These are phyloP conservation scores for Eucalyptus grandis DNA, from an alignment of 345 rosid genomes.

Conservation along the genomic window DNA sequence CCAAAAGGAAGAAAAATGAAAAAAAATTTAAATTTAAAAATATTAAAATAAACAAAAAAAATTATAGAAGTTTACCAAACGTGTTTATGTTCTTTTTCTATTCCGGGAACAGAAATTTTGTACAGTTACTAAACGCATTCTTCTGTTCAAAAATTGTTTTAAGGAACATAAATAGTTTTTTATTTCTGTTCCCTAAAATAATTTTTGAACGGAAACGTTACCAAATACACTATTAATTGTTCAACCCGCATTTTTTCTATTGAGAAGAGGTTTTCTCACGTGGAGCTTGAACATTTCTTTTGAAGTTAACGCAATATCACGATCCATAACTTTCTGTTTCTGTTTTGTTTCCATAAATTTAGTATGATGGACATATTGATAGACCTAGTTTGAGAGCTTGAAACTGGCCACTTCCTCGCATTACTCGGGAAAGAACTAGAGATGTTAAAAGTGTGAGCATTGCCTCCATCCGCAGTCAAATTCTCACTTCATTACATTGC, in stretches of 20 bases:
- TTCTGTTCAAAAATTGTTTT: no score
- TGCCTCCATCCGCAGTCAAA: not conserved
- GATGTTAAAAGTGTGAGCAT: not conserved
- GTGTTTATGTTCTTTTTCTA: no score
- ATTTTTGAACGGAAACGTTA: no score
- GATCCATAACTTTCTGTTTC: not conserved
- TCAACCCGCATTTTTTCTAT: not conserved
- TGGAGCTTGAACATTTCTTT: not conserved
- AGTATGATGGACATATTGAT: not conserved
- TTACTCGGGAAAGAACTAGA: not conserved
- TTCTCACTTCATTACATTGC: not conserved
- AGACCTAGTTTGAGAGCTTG: not conserved
- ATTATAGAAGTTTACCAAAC: no score
- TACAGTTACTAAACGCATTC: no score
- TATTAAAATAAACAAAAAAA: no score
- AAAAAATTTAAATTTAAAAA: no score
- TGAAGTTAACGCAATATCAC: not conserved
- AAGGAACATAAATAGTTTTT: no score
- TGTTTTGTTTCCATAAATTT: not conserved
- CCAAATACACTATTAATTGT: no score
- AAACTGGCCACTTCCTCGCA: not conserved
- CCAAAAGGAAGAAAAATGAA: no score
- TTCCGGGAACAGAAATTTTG: no score
- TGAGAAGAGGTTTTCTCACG: not conserved
- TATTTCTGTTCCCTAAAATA: no score